phyloP scores from a whole-genome alignment of 345 rosid species.

The Syzygium oleosum region DNA sequence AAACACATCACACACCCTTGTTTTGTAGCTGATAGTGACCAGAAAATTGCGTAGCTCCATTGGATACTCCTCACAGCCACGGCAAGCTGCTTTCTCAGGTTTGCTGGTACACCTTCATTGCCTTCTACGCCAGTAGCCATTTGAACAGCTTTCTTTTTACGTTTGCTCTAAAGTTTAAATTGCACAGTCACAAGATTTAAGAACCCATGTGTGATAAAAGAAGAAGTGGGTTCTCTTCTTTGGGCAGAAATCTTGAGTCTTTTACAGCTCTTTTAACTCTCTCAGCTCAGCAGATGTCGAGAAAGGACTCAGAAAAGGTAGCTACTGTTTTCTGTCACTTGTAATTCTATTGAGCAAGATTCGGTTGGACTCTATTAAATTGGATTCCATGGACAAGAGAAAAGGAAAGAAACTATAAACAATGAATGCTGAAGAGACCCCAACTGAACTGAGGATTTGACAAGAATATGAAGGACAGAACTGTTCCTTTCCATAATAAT shows the following conservation, averaged over 20 bases:
- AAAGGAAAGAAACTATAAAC: neutral
- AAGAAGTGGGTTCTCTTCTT: neutral
- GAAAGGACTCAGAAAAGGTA: neutral
- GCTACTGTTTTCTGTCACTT: neutral
- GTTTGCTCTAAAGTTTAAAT: neutral
- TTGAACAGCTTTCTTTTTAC: neutral
- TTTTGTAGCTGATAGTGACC: constrained; percentile 69
- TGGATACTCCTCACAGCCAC: constrained; percentile 75
- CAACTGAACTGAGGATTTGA: neutral
- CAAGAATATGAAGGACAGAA: neutral
- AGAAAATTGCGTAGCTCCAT: constrained; percentile 94
- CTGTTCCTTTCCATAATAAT: neutral
- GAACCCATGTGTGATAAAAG: neutral
- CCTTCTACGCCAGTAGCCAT: constrained; percentile 38
- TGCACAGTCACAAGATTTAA: neutral
- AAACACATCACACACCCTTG: constrained; percentile 37
- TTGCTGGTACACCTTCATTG: constrained; percentile 26
- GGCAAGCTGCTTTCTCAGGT: constrained; percentile 64
- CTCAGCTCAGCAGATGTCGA: neutral
- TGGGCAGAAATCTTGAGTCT: neutral
- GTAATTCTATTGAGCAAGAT: neutral
- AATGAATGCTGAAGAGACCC: neutral
- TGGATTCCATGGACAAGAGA: neutral
- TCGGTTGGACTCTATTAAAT: neutral
- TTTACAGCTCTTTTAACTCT: neutral